These are phyloP conservation scores for Lactifluus piperatus DNA, from an alignment of 768 basidiomycete genomes.

Conservation along the genomic window DNA sequence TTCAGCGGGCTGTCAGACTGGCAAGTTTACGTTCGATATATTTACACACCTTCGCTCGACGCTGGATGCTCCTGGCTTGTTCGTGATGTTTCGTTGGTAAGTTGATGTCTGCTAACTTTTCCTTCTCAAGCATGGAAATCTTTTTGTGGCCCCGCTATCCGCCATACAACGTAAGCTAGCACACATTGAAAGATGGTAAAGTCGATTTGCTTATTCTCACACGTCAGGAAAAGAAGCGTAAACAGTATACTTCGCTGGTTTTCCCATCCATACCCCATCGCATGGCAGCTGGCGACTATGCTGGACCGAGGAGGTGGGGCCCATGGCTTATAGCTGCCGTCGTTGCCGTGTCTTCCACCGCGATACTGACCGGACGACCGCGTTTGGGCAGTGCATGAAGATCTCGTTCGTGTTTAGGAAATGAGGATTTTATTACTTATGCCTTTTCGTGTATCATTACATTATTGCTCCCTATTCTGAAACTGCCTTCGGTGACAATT, in stretches of 20 bases:
- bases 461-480: too few relatives aligned
- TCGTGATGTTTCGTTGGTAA: slow-evolving; percentile 6
- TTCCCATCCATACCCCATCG: slow-evolving; percentile 36
- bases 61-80: slow-evolving; percentile 35
- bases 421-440: not conserved
- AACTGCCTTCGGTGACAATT: not conserved
- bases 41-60: slow-evolving; percentile 70
- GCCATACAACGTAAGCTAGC: slow-evolving; percentile 29
- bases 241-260: slow-evolving; percentile 24
- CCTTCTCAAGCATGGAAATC: slow-evolving; percentile 26
- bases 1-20: slow-evolving; percentile 62
- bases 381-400: not conserved
- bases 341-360: slow-evolving; percentile 29
- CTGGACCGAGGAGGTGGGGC: slow-evolving; percentile 20
- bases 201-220: not conserved
- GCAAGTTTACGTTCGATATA: slow-evolving; percentile 65
- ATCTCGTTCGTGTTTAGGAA: not conserved
- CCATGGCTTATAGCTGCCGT: slow-evolving; percentile 34
- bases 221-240: slow-evolving; percentile 22
- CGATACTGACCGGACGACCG: not conserved
- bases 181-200: not conserved
- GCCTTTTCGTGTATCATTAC: not conserved
- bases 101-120: not conserved
- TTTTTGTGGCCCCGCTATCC: slow-evolving; percentile 30
- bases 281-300: slow-evolving; percentile 23